A percentile compares a stretch with the other conserved stretches of the same genome.
Conservation (phyloP, 257 asterid genomes). For the Jaltomata sinuosa region DNA sequence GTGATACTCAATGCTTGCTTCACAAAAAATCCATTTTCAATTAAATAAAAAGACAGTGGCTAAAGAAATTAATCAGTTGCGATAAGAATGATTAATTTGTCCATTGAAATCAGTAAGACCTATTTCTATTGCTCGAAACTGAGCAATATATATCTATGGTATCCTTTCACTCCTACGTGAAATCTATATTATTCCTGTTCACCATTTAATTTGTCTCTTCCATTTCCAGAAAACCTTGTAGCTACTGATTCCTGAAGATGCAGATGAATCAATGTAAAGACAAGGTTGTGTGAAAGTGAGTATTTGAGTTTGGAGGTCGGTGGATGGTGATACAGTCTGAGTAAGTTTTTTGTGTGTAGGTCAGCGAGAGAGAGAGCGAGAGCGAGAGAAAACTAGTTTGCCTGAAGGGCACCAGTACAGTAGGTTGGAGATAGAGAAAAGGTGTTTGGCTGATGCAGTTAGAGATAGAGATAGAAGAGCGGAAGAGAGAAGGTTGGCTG, state of each 20-base stretch:
- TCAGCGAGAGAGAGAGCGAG: background rate
- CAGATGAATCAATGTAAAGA: background rate
- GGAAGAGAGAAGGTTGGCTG: background rate
- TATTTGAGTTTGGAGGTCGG: background rate
- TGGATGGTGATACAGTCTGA: background rate
- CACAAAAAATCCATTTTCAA: background rate
- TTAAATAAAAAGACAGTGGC: background rate
- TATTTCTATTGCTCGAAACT: background rate
- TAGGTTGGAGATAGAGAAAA: background rate
- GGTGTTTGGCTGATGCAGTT: background rate
- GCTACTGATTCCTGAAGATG: background rate
- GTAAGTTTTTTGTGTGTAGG: background rate
- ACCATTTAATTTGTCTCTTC: background rate
- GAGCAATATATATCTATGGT: background rate
- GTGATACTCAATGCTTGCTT: background rate
- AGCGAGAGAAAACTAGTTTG: background rate
- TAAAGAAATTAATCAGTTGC: background rate
- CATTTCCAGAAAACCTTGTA: background rate
- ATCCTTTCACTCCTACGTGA: background rate
- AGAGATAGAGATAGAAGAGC: background rate
- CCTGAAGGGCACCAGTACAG: background rate
- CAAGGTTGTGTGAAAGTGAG: background rate
- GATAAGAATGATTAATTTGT: background rate
- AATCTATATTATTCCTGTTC: background rate
- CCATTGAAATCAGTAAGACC: background rate